Evolutionary conservation across 1,139 yeast genomes (phyloP), one percentile per base, ranked within the genome.

Genomic region (Torulaspora pretoriensis): DNA sequence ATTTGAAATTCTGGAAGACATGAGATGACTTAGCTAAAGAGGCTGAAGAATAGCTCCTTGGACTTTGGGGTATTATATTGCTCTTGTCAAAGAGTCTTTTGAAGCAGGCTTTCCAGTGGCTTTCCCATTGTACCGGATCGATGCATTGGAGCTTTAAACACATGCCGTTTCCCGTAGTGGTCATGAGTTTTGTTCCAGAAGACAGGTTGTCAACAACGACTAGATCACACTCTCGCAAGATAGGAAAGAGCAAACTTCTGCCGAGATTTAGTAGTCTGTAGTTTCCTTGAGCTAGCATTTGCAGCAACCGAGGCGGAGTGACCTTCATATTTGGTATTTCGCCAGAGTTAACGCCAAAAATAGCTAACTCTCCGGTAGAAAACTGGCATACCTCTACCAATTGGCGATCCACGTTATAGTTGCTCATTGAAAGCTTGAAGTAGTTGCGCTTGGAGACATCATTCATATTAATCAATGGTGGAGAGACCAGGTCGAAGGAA

Each of bases 211-310:
- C 33, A 7, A 49, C 45, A 40, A 56, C 46, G 14, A 51, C 48
- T 14, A 68, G 49, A 33, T 67, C 70, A 14, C 64, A 62, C 12
- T 50, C 49, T 26, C 67, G 55, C 38, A 68, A 59, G 3, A 63
- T 51, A 2, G 69, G 68, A 49, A 68, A 68, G 43, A 68, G 52
- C 24, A 68, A 51, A 13, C 65, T 59, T 28, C 68, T 50, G 5
- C 69, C 69, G 9, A 68, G 54, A 34, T 61, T 55, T 38, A 48
- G 37, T 14, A 42, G 24, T 17, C 43, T 40, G 28, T 40, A 30
- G 25, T 43, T 28, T 17, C 51, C 44, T 32, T 42, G 36, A 8
- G 43, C 34, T 4, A 49, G 29, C 37, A 35, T 38, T 29, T 36
- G 23, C 30, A 53, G 38, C 17, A 52, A 27, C 8, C 40, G 32